Evolutionary conservation across 805 yeast genomes (phyloP).

Genomic region (Lipomyces sp.): DNA sequence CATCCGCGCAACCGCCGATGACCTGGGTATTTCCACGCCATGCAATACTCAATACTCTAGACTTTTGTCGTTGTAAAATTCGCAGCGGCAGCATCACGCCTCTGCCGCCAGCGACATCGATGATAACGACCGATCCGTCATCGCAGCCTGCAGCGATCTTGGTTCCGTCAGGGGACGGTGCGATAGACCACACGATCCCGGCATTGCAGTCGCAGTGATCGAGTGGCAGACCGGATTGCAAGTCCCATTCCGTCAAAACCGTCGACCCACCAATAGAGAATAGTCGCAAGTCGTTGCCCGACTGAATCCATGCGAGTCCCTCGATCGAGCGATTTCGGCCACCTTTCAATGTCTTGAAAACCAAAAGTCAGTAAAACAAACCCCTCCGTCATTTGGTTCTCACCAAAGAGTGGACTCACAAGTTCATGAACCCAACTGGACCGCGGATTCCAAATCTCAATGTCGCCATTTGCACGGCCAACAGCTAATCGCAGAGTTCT

Average conservation of each 20-base stretch:
- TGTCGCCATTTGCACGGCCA: slow-evolving; percentile 92
- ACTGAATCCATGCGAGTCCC: slow-evolving; percentile 78
- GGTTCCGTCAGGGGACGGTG: slow-evolving; percentile 62
- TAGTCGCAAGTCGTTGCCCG: slow-evolving; percentile 60
- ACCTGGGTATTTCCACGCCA: slow-evolving; percentile 72
- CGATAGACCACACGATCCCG: slow-evolving; percentile 90
- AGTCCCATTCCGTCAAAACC: slow-evolving; percentile 88
- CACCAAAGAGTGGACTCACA: slow-evolving; percentile 8
- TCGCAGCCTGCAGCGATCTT: slow-evolving; percentile 91
- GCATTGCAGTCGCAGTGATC: slow-evolving; percentile 86
- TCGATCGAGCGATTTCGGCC: slow-evolving; percentile 85
- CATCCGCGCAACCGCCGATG: slow-evolving; percentile 96
- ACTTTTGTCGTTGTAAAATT: slow-evolving; percentile 74
- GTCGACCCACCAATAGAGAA: slow-evolving; percentile 96
- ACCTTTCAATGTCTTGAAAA: slow-evolving; percentile 60
- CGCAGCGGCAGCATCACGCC: slow-evolving; percentile 77
- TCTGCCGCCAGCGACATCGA: slow-evolving; percentile 85
- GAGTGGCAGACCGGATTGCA: slow-evolving; percentile 70
- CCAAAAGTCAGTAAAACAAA: not conserved
- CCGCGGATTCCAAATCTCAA: slow-evolving; percentile 93
- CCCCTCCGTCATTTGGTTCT: slow-evolving; percentile 39
- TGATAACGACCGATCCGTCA: slow-evolving; percentile 84
- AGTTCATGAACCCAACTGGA: slow-evolving; percentile 76
- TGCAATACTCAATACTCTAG: slow-evolving; percentile 75
- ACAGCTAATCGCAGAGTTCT: slow-evolving; percentile 77